Evolutionary conservation across 2,329 filamentous ascomycete genomes (phyloP), one percentile per base, ranked within the genome.

Genomic region (Fusarium nodosum): DNA sequence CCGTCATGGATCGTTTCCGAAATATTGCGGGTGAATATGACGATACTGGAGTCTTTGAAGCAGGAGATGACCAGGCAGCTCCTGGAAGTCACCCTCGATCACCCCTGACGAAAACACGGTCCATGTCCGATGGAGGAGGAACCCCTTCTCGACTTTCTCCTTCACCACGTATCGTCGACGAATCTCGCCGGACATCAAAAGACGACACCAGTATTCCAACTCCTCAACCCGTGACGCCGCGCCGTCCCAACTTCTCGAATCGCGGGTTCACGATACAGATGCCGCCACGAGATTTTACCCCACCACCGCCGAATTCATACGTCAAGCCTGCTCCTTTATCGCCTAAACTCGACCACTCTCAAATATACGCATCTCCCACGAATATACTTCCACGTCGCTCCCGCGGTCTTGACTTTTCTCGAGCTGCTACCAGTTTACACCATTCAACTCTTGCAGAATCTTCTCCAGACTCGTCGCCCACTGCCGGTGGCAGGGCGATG

Each of bases 381-480:
- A 97, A 94, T 56, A 92, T 97, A 47, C 86, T 98, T 10, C 95
- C 95, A 20, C 89, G 95, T 69, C 90, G 94, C 65, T 97, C 94
- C 31, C 89, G 95, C 58, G 95, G 95, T 44, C 85, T 97, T 64
- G 95, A 98, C 81, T 98, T 97, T 79, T 95, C 95, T 41, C 88
- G 95, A 72, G 94, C 94, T 13, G 96, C 93, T 66, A 97, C 95
- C 13, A 97, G 94, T 77, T 85, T 99, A 24, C 96, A 98, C 80
- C 96, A 98, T 79, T 97, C 95, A 18, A 98, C 93, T 1, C 87
- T 98, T 11, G 94, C 95, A 58, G 93, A 97, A 72, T 92, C 93
- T 1, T 96, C 93, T 7, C 94, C 94, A 5, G 94, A 97, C 78
- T 96, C 93, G 0, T 97, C 94, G 1, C 96, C 96, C 1, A 94